Evolutionary conservation across 306 rosid species (phyloP).

Genomic region (Vigna angularis): DNA sequence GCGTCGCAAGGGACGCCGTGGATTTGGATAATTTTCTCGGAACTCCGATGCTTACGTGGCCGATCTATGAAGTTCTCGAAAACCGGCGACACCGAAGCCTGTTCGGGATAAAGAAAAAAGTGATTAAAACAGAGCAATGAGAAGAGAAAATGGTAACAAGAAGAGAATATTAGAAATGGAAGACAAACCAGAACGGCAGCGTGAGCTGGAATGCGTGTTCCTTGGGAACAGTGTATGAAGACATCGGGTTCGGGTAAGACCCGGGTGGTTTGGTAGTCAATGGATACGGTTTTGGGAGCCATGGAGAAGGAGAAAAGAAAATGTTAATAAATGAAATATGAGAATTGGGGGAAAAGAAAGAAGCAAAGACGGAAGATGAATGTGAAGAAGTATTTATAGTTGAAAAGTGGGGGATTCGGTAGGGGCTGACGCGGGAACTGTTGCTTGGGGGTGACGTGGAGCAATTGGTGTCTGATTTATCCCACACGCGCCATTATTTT

Average conservation of each 20-base stretch:
- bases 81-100: slow-evolving; percentile 84
- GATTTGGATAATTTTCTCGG: slow-evolving; percentile 66
- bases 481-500: slow-evolving; percentile 37
- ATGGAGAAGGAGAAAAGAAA: neutral
- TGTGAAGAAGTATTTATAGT: neutral
- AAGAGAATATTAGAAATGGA: neutral
- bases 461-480: neutral
- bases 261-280: slow-evolving; percentile 14
- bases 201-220: slow-evolving; percentile 80
- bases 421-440: slow-evolving; percentile 18
- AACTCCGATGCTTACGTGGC: slow-evolving; percentile 71
- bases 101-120: neutral
- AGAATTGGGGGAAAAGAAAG: neutral
- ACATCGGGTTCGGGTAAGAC: slow-evolving; percentile 77
- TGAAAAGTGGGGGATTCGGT: neutral
- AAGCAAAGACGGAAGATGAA: neutral
- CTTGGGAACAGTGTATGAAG: slow-evolving; percentile 69
- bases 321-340: neutral
- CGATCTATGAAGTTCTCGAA: slow-evolving; percentile 71
- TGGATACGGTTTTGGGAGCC: slow-evolving; percentile 33
- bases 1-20: slow-evolving; percentile 88
- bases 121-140: neutral
- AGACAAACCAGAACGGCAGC: slow-evolving; percentile 63
- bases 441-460: neutral
- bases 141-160: neutral